phyloP scores from a whole-genome alignment of 805 yeast genomes.

The Hyphopichia homilentoma region DNA sequence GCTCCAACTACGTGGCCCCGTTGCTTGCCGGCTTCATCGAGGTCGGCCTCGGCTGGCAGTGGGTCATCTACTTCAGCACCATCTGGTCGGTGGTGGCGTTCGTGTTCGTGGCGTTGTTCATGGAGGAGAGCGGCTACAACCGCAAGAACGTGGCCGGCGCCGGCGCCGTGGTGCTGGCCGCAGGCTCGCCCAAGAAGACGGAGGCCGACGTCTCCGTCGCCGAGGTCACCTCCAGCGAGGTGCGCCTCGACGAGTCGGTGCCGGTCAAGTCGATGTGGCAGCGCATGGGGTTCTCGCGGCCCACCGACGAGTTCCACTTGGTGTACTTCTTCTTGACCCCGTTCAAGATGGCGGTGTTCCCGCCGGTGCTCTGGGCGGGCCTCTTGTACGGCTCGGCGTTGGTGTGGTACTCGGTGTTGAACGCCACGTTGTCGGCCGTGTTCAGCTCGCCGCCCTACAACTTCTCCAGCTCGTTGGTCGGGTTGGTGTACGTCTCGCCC shows the following conservation, averaged over 20 bases:
- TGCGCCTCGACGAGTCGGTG: not conserved
- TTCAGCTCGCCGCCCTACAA: conserved; percentile 46
- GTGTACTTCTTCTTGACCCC: not conserved
- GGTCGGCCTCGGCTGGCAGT: conserved; percentile 13
- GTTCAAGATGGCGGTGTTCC: not conserved
- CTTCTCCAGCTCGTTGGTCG: conserved; percentile 43
- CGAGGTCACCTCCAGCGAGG: not conserved
- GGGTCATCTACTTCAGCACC: conserved; percentile 10
- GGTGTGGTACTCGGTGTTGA: conserved; percentile 46
- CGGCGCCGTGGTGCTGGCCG: not conserved
- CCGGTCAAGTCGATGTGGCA: not conserved
- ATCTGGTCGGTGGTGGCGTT: conserved; percentile 11
- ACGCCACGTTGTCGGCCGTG: conserved; percentile 45
- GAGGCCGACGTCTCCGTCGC: not conserved
- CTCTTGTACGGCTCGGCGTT: conserved; percentile 47
- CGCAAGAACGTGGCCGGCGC: conserved; percentile 5
- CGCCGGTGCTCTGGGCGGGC: conserved; percentile 58
- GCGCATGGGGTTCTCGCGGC: not conserved
- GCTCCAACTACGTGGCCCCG: not conserved
- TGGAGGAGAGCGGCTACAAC: conserved; percentile 15
- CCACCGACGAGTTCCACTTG: not conserved
- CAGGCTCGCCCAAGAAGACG: not conserved
- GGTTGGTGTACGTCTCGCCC: conserved; percentile 53
- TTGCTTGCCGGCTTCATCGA: conserved; percentile 15
- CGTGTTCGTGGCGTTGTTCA: conserved; percentile 10